Percentiles rank a stretch among this genome's conserved stretches.
phyloP scores from a whole-genome alignment of 495 filamentous ascomycete genomes.

The Penicillium goetzii region DNA sequence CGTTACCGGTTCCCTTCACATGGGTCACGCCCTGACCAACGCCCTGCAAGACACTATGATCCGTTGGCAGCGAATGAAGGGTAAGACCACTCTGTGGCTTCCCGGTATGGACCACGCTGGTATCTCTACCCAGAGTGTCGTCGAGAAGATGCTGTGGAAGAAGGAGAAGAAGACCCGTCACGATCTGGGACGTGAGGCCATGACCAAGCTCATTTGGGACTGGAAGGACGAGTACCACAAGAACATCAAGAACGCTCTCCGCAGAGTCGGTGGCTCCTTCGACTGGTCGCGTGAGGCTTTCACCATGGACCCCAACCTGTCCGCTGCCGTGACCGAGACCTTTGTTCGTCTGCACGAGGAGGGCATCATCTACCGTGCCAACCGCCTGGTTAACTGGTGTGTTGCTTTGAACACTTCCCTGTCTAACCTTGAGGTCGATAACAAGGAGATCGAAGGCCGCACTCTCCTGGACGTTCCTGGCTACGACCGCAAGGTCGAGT shows the following conservation, averaged over 20 bases:
- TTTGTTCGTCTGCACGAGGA: constrained; percentile 75
- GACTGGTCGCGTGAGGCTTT: constrained; percentile 73
- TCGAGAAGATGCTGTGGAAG: constrained; percentile 77
- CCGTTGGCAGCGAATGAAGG: constrained; percentile 68
- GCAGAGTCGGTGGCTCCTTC: constrained; percentile 63
- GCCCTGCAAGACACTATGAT: constrained; percentile 78
- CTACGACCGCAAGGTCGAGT: constrained; percentile 71
- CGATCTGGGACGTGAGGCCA: constrained; percentile 64
- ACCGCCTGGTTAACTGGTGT: constrained; percentile 81
- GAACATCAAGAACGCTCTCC: constrained; percentile 62
- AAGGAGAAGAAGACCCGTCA: constrained; percentile 66
- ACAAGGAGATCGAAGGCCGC: constrained; percentile 70
- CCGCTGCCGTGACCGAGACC: constrained; percentile 69
- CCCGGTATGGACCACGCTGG: constrained; percentile 79
- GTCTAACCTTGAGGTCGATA: constrained; percentile 75
- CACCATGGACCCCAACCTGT: constrained; percentile 71
- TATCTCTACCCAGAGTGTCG: constrained; percentile 76
- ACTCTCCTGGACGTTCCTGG: constrained; percentile 69
- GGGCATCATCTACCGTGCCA: constrained; percentile 75
- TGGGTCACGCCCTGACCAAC: constrained; percentile 70
- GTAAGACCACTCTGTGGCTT: constrained; percentile 70
- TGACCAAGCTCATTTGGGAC: constrained; percentile 64
- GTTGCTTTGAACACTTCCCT: constrained; percentile 72
- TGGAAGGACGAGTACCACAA: constrained; percentile 74
- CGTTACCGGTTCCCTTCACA: constrained; percentile 71